A percentile compares a stretch with the other conserved stretches of the same genome.
Conservation (phyloP, 495 filamentous ascomycete genomes). For the Podospora anserina region DNA sequence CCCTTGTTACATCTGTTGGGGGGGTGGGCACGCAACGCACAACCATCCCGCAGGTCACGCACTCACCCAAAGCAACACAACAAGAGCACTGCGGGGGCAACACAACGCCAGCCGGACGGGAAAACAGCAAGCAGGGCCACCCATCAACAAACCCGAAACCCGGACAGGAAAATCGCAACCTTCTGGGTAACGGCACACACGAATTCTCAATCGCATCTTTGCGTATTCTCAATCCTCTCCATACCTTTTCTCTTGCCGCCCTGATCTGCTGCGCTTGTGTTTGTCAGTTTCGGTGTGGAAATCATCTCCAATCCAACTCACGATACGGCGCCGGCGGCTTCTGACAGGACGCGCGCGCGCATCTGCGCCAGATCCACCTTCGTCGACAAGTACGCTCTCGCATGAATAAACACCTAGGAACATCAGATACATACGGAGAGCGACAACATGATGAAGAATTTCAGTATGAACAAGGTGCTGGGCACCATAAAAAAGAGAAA, state of each 20-base stretch:
- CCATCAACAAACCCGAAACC: neutral
- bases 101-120: neutral
- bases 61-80: neutral
- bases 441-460: constrained; percentile 43
- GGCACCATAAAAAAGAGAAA: constrained; percentile 49
- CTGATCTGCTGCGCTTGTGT: neutral
- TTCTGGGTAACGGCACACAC: neutral
- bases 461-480: constrained; percentile 55
- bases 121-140: neutral
- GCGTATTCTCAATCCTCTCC: neutral
- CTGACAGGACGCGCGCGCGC: neutral
- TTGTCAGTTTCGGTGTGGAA: neutral
- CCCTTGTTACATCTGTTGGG: neutral
- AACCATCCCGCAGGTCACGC: neutral
- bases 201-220: neutral
- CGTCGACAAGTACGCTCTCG: neutral
- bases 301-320: neutral
- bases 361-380: neutral
- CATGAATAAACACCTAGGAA: neutral
- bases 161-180: neutral
- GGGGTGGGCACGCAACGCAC: neutral
- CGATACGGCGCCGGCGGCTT: neutral
- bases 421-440: neutral
- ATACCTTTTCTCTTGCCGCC: neutral
- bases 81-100: neutral